Evolutionary conservation across 495 filamentous ascomycete genomes (phyloP), one percentile per base, ranked within the genome.

Genomic region (Parathielavia hyrcaniae): DNA sequence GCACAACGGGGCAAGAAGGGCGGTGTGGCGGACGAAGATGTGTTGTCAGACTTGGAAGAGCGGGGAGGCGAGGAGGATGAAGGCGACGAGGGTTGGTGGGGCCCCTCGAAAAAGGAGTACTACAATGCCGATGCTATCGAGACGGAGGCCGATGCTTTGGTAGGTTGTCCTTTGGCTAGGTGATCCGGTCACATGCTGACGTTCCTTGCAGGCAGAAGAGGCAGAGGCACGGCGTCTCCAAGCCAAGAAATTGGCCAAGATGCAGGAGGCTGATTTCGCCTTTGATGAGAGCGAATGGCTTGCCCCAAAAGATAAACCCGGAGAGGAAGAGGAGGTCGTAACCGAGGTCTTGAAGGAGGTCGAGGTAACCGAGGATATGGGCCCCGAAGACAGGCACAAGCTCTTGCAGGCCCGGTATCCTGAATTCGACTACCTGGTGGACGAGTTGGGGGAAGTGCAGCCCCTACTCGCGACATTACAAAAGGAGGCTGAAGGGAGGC

Each of bases 81-180:
- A 58, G 86, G 86, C 7, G 83, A 84, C n/a, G 81, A 85, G 57
- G 83, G 82, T 32, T 93, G 82, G 65, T 93, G 89, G 89, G 95
- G 93, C 39, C 81, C 84, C 4, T 90, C 89, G 3, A 93, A 82
- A 66, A 87, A 86, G 58, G 90, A 95, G 59, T 92, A 97, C 70
- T 98, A 98, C 71, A 79, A 95, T 75, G 88, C 89, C 36, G 90
- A 95, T 65, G 78, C 81, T 20, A 95, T 93, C 54, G 88, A 95
- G 70, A 96, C 89, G 7, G 92, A 96, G 69, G 84, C 84, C 52
- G 92, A 95, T 77, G 91, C 92, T 1, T 69, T 93, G 55, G 65
- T 68, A 61, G 12, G 65, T 58, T 55, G 38, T 5, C 10, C 48
- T 32, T n/a, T 47, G 3, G 6, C 7, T 11, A 10, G 5, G 9